Conservation (phyloP, 2,329 filamentous ascomycete species). For the Lithohypha guttulata region DNA sequence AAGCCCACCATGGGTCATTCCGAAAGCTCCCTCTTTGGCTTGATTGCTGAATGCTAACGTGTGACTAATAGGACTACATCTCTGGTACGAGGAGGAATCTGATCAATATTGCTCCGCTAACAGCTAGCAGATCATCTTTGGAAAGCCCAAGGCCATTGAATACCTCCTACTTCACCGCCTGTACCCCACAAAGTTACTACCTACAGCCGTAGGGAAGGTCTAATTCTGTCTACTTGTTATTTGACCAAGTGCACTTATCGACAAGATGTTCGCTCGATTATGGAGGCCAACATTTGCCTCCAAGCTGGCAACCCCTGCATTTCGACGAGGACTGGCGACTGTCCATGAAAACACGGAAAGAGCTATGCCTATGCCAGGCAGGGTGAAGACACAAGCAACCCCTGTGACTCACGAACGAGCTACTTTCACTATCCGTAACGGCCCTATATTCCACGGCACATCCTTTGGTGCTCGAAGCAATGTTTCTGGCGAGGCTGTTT, state of each 20-base stretch:
- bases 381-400: constrained; percentile 39
- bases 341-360: constrained; percentile 60
- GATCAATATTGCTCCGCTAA: constrained; percentile 26
- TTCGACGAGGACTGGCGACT: constrained; percentile 48
- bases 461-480: constrained; percentile 95
- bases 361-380: constrained; percentile 48
- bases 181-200: no score
- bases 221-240: no score
- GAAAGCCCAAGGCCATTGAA: constrained; percentile 42
- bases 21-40: background rate
- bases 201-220: no score
- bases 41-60: constrained; percentile 32
- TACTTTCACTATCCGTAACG: constrained; percentile 92
- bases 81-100: constrained; percentile 55
- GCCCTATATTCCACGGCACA: constrained; percentile 89
- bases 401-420: constrained; percentile 65
- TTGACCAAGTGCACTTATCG: no score
- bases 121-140: constrained; percentile 40
- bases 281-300: constrained; percentile 25
- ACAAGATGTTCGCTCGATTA: constrained; percentile 17
- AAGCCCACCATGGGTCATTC: constrained; percentile 5
- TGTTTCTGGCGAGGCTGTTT: constrained; percentile 95
- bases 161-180: constrained; percentile 23
- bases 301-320: constrained; percentile 23
- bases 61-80: constrained; percentile 55